phyloP scores from a whole-genome alignment of 1,139 yeast genomes.

The Nadsonia starkeyi-henricii region DNA sequence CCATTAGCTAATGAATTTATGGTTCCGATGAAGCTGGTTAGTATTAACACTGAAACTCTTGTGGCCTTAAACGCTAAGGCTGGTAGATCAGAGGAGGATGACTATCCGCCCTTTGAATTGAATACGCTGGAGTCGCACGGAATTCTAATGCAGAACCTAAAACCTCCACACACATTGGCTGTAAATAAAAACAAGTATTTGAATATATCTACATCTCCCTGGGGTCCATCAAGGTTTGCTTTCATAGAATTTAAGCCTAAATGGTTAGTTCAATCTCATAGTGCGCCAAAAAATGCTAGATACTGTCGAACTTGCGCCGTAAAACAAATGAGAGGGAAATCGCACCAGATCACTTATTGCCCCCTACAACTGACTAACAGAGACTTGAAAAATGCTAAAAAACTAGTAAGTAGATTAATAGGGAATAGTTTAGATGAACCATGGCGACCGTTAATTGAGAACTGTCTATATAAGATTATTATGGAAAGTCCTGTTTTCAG shows the following conservation, averaged over 20 bases:
- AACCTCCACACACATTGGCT: background rate
- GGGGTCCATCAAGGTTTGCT: background rate
- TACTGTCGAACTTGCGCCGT: constrained; percentile 6
- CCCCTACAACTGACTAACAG: constrained; percentile 1
- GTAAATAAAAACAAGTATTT: background rate
- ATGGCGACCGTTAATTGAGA: background rate
- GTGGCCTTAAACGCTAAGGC: constrained; percentile 1
- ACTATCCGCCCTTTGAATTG: background rate
- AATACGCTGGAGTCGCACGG: constrained; percentile 3
- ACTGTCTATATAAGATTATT: background rate
- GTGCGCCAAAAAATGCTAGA: background rate
- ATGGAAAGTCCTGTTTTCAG: background rate
- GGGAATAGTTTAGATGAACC: background rate
- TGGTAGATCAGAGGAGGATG: background rate
- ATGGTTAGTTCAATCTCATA: constrained; percentile 5
- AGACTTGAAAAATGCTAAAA: background rate
- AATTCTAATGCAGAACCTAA: constrained; percentile 5
- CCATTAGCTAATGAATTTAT: constrained; percentile 2
- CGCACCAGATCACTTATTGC: constrained; percentile 1
- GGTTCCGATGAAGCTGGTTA: constrained; percentile 1
- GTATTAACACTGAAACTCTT: constrained; percentile 1
- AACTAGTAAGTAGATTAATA: background rate
- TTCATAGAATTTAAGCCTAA: constrained; percentile 5
- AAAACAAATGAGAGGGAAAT: constrained; percentile 3
- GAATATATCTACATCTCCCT: background rate